phyloP scores from a whole-genome alignment of 179 eudicot genomes.

The Gypsophila paniculata region DNA sequence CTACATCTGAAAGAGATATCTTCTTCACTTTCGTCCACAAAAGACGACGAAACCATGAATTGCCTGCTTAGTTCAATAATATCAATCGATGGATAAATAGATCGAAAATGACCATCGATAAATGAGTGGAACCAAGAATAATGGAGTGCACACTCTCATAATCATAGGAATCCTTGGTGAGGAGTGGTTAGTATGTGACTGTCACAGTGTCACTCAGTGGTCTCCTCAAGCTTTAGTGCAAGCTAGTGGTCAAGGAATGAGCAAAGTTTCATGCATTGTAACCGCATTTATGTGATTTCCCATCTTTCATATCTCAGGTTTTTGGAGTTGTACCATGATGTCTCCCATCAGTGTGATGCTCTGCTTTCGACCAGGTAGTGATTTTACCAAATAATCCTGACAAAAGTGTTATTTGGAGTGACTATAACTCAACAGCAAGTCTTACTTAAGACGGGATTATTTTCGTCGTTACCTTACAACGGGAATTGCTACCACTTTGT shows the following conservation, averaged over 20 bases:
- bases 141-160: background rate
- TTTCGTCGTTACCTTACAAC: no score
- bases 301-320: conserved; percentile 5
- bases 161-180: background rate
- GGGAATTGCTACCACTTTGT: no score
- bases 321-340: background rate
- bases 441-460: no score
- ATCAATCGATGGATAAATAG: background rate
- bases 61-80: background rate
- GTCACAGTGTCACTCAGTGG: background rate
- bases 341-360: conserved; percentile 3
- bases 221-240: background rate
- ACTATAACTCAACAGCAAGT: no score
- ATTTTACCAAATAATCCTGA: background rate
- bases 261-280: conserved; percentile 1
- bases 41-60: background rate
- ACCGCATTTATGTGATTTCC: background rate
- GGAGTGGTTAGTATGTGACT: background rate
- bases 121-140: background rate
- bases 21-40: background rate
- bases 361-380: background rate
- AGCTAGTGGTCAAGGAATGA: conserved; percentile 4
- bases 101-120: background rate
- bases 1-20: background rate
- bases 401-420: no score